Conservation (phyloP, 2,329 filamentous ascomycete genomes). For the Tolypocladium ovalisporum region DNA sequence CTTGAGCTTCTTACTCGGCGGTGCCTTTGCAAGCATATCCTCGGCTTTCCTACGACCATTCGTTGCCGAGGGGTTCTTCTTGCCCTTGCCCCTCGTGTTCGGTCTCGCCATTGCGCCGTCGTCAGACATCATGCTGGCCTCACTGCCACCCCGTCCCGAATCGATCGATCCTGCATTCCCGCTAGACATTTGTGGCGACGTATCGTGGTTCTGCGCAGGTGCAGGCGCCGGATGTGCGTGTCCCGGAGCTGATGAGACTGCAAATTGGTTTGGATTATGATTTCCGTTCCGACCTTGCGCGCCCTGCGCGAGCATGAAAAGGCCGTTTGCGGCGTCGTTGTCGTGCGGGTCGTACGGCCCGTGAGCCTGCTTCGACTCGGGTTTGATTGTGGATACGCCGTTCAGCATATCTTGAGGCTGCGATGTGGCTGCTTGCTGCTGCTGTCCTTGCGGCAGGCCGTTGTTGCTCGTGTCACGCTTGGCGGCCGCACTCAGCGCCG, state of each 20-base stretch:
- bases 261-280: slow-evolving; percentile 38
- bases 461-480: slow-evolving; percentile 40
- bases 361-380: slow-evolving; percentile 37
- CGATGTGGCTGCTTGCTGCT: slow-evolving; percentile 29
- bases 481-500: slow-evolving; percentile 69
- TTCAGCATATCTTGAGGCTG: slow-evolving; percentile 43
- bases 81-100: slow-evolving; percentile 54
- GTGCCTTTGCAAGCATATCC: slow-evolving; percentile 47
- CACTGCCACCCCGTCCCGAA: slow-evolving; percentile 49
- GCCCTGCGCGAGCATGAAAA: slow-evolving; percentile 75
- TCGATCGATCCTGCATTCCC: slow-evolving; percentile 34
- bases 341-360: slow-evolving; percentile 81
- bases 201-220: slow-evolving; percentile 23
- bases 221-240: slow-evolving; percentile 36
- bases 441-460: slow-evolving; percentile 16
- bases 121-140: slow-evolving; percentile 62
- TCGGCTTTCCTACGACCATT: slow-evolving; percentile 76
- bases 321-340: slow-evolving; percentile 87
- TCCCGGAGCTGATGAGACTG: slow-evolving; percentile 31
- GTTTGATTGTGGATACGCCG: slow-evolving; percentile 28
- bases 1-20: slow-evolving; percentile 62
- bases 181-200: slow-evolving; percentile 39
- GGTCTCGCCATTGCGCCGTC: slow-evolving; percentile 60
- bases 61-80: slow-evolving; percentile 45
- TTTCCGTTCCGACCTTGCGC: slow-evolving; percentile 57